Evolutionary conservation across 805 yeast species (phyloP).

Genomic region (Cyberlindnera petersonii): DNA sequence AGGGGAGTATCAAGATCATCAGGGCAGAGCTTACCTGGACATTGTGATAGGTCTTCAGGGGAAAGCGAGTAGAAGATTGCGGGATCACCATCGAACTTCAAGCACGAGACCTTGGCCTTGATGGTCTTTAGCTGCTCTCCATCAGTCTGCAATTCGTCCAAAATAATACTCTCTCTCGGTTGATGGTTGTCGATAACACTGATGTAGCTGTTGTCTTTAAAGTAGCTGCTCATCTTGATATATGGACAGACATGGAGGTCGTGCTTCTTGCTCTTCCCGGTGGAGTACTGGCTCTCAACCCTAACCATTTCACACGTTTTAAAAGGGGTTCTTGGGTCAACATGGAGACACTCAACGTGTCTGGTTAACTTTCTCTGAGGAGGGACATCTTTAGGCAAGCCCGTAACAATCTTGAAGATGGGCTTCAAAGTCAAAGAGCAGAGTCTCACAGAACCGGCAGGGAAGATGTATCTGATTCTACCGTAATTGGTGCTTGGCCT

Average conservation of each 20-base stretch:
- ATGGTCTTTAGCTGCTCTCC: neutral
- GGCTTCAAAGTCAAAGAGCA: constrained; percentile 11
- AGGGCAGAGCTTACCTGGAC: neutral
- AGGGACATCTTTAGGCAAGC: neutral
- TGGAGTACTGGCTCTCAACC: no score
- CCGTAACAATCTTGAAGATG: neutral
- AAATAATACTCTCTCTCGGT: no score
- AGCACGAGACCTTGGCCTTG: neutral
- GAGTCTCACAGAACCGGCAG: constrained; percentile 13
- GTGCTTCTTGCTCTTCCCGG: neutral
- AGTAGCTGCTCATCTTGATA: neutral
- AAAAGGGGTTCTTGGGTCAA: constrained; percentile 14
- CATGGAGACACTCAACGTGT: constrained; percentile 13
- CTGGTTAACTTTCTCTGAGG: neutral
- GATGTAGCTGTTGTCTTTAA: neutral
- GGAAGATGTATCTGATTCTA: constrained; percentile 14
- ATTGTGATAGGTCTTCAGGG: neutral
- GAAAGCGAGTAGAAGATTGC: neutral
- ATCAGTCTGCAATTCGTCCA: neutral
- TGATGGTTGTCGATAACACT: neutral
- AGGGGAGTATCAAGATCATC: neutral
- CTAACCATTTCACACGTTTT: neutral
- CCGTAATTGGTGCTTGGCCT: constrained; percentile 53
- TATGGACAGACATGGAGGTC: neutral
- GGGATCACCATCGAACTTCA: neutral